Conservation (phyloP, 768 basidiomycete species). For the Lactarius sp. region DNA sequence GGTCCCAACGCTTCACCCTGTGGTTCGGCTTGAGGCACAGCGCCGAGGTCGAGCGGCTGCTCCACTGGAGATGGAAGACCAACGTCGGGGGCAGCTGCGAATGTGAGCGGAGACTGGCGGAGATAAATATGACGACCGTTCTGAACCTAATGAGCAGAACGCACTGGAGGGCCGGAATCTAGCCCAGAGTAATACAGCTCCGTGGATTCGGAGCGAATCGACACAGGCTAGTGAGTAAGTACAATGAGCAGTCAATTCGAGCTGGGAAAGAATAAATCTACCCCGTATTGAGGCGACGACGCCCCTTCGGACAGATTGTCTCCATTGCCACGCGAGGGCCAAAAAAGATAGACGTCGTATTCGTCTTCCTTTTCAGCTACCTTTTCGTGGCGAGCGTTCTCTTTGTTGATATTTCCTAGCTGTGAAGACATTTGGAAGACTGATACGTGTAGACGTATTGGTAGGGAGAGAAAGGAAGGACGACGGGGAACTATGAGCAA, state of each 20-base stretch:
- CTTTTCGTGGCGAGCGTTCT: neutral
- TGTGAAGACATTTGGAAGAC: neutral
- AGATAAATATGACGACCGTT: neutral
- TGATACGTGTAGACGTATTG: neutral
- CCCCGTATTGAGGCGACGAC: conserved; percentile 11
- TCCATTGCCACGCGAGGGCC: conserved; percentile 7
- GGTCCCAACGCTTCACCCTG: neutral
- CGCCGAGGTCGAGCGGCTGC: neutral
- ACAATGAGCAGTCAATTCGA: neutral
- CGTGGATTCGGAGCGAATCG: conserved; percentile 4
- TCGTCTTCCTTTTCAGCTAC: neutral
- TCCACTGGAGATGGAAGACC: neutral
- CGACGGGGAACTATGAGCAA: conserved; percentile 3
- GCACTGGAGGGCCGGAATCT: conserved; percentile 1
- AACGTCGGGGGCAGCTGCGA: neutral
- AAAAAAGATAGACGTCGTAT: conserved; percentile 6
- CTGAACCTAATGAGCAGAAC: neutral
- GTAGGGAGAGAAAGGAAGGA: neutral
- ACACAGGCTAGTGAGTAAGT: conserved; percentile 5
- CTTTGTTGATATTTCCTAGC: neutral
- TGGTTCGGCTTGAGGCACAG: neutral
- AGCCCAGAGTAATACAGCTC: neutral
- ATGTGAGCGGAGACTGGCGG: conserved; percentile 15
- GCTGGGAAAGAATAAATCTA: neutral
- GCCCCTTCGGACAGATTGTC: neutral